Evolutionary conservation across 257 asterid genomes (phyloP).

Genomic region (Fraxinus excelsior): DNA sequence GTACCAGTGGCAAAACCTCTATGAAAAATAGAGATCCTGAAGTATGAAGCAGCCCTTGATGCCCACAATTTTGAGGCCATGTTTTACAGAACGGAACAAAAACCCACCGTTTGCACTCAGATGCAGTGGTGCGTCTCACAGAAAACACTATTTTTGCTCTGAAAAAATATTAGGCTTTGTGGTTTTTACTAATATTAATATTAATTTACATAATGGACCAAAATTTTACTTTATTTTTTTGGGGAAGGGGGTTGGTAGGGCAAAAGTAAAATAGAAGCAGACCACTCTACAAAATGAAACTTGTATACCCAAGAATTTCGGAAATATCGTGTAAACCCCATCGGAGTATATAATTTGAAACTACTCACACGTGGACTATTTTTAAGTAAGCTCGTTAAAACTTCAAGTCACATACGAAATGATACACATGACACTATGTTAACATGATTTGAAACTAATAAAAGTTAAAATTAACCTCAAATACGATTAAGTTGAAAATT

Average conservation of each 20-base stretch:
- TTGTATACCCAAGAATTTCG: not conserved
- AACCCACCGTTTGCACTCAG: constrained; percentile 31
- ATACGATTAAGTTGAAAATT: too few species aligned
- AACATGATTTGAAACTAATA: not conserved
- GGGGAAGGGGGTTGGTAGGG: constrained; percentile 34
- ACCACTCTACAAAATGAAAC: not conserved
- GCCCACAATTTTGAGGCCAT: constrained; percentile 93
- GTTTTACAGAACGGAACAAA: constrained; percentile 9
- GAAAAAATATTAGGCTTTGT: constrained; percentile 14
- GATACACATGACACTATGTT: not conserved
- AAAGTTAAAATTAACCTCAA: not conserved
- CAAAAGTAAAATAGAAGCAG: not conserved
- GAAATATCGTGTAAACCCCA: constrained; percentile 19
- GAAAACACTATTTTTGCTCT: not conserved
- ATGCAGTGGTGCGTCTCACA: constrained; percentile 26
- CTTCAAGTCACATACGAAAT: too few species aligned
- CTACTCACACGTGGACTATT: not conserved
- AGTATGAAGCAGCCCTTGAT: constrained; percentile 72
- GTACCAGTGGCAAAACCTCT: constrained; percentile 90
- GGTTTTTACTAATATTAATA: not conserved
- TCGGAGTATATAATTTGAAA: not conserved
- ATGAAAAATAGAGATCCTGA: constrained; percentile 70
- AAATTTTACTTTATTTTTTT: not conserved
- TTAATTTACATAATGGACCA: not conserved
- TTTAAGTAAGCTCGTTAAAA: not conserved